These are phyloP conservation scores for Fragaria nilgerrensis DNA, from an alignment of 306 rosid genomes.

Conservation along the genomic window DNA sequence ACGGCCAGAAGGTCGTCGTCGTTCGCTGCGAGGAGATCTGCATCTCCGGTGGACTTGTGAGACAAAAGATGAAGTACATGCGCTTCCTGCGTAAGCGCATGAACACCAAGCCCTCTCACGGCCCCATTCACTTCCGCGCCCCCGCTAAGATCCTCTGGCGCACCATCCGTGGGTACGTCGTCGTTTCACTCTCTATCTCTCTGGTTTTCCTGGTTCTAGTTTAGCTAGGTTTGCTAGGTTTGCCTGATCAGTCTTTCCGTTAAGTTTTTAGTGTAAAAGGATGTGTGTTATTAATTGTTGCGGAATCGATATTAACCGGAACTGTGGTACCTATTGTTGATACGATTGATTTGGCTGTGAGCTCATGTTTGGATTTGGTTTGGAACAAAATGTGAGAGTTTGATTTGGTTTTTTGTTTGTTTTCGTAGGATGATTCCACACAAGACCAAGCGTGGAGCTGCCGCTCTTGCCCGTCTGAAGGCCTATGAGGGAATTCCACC, in stretches of 20 bases:
- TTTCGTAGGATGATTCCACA: slow-evolving; percentile 55
- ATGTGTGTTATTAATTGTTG: too few relatives aligned
- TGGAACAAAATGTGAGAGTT: not conserved
- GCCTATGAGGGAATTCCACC: slow-evolving; percentile 62
- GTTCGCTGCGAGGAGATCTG: slow-evolving; percentile 75
- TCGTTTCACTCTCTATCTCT: not conserved
- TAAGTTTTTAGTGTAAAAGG: too few relatives aligned
- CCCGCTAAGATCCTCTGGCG: slow-evolving; percentile 82
- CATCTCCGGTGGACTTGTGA: slow-evolving; percentile 62
- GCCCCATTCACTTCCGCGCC: slow-evolving; percentile 75
- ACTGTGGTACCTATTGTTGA: not conserved
- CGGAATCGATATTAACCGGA: too few relatives aligned
- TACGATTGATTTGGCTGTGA: not conserved
- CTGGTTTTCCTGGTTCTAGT: not conserved
- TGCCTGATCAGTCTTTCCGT: not conserved
- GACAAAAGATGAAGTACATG: slow-evolving; percentile 82
- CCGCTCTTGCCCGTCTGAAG: slow-evolving; percentile 62
- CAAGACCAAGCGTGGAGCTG: slow-evolving; percentile 64
- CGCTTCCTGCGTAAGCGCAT: slow-evolving; percentile 72
- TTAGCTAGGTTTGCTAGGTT: not conserved
- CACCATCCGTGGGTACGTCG: slow-evolving; percentile 66
- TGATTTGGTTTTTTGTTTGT: not conserved
- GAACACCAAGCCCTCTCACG: slow-evolving; percentile 82
- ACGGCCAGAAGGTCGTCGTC: slow-evolving; percentile 63
- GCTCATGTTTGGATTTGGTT: not conserved